Base-by-base conservation (phyloP, 257 asterid genomes). In the Fraxinus quadrangulata region DNA sequence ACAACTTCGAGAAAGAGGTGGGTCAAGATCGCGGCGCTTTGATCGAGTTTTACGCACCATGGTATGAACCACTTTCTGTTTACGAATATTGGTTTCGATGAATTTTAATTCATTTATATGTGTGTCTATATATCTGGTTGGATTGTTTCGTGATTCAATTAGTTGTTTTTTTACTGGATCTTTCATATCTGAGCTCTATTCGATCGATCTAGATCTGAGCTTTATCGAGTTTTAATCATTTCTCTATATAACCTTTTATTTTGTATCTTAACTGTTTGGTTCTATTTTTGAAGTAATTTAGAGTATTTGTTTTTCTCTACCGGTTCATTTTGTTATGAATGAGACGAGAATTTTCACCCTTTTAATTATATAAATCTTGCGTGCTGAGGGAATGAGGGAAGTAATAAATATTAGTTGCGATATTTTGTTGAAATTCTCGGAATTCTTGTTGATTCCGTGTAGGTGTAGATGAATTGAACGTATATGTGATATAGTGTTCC, bases 1-100 rank as follows among this genome's bases (percentile, higher is more conserved):
- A 88, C 6, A 94, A 89, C 85, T 94, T 94, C 80, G 96, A 92
- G 75, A 88, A 94, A 61, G 96, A 92, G 85, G 94, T 94, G 81
- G 97, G 98, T 71, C 91, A 89, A 81, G 95, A 92, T 88, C 96
- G 96, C 78, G 96, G 84, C 61, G 98, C 98, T 79, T 95, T 94
- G 77, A 93, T 94, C 68, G 97, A 94, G 79, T 94, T 94, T 86
- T 94, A 94, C 75, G 97, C 98, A 77, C 98, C 98, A 13, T 94
- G 98, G 98, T 94, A 81, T n/a, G 78, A 2, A 65, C 67, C 5
- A 17, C 67, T 61, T 61, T 33, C 8, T 61, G 16, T 61, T n/a
- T 73, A 34, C 4, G 1, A 47, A 19, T 34, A 10, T 37, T 23
- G 3, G 19, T 63, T 51, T 66, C 37, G 13, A 11, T 78, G 16